A percentile compares a stretch with the other conserved stretches of the same genome.
Conservation (phyloP, 2,329 filamentous ascomycete genomes). For the Clonostachys chloroleuca region DNA sequence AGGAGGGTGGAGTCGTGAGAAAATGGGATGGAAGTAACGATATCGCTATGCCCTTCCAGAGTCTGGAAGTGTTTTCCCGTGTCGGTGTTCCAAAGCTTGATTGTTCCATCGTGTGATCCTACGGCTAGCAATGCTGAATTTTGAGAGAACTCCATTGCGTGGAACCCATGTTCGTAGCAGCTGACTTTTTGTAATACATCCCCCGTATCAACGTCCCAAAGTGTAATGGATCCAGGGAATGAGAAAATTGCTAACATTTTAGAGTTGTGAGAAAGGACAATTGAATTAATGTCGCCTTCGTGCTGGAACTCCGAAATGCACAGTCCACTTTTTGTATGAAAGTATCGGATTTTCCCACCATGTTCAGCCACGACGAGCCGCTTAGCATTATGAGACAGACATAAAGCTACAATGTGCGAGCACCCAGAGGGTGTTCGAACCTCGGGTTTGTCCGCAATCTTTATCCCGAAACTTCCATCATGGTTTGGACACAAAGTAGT, state of each 20-base stretch:
- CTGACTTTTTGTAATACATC: background rate
- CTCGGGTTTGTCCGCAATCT: too few species aligned
- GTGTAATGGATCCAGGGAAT: background rate
- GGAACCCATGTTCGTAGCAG: background rate
- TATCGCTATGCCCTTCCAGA: slow-evolving; percentile 2
- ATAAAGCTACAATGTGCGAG: too few species aligned
- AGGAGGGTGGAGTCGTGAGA: background rate
- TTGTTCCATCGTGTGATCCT: background rate
- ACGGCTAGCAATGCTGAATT: background rate
- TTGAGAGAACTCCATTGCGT: background rate
- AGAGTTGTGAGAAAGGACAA: too few species aligned
- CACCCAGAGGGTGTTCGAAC: too few species aligned
- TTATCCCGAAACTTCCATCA: too few species aligned
- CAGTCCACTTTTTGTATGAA: too few species aligned
- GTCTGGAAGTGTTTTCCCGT: slow-evolving; percentile 2
- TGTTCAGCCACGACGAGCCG: too few species aligned
- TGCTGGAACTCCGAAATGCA: too few species aligned
- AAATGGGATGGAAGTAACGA: background rate
- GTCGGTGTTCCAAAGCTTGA: slow-evolving; percentile 6
- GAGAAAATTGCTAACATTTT: background rate
- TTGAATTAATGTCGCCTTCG: fast-evolving
- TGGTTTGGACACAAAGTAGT: too few species aligned
- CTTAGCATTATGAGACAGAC: too few species aligned
- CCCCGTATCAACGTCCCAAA: background rate
- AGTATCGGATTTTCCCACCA: too few species aligned